These are phyloP conservation scores for Trichophyton simii DNA, from an alignment of 2,329 filamentous ascomycete species.

Conservation along the genomic window DNA sequence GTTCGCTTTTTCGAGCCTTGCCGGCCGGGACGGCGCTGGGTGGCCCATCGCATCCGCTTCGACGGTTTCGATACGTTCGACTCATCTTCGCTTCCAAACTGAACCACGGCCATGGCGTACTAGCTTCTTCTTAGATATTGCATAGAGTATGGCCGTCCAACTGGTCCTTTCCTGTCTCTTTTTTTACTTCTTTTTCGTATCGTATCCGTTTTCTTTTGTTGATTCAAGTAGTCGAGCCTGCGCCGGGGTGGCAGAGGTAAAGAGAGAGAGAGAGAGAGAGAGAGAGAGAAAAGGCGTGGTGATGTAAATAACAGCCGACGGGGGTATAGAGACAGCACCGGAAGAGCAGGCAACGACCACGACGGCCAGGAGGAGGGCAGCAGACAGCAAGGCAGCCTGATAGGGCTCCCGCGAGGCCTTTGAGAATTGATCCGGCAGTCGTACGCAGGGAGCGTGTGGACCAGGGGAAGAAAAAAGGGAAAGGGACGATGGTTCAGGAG, in stretches of 20 bases:
- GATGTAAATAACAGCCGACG: neutral
- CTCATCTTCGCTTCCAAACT: slow-evolving; percentile 23
- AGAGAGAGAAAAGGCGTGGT: neutral
- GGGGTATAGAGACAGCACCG: neutral
- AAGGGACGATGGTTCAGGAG: neutral
- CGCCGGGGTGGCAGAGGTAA: neutral
- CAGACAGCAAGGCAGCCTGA: neutral
- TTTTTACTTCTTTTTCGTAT: neutral
- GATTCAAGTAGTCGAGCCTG: neutral
- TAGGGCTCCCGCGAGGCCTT: neutral
- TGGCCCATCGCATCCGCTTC: slow-evolving; percentile 88
- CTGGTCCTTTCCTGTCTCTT: neutral
- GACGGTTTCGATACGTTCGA: slow-evolving; percentile 47
- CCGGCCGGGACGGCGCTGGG: slow-evolving; percentile 67
- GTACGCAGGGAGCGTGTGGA: slow-evolving; percentile 1
- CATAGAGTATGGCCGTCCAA: neutral
- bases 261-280: neutral
- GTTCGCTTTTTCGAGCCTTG: slow-evolving; percentile 67
- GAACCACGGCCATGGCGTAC: slow-evolving; percentile 27
- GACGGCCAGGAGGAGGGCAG: neutral
- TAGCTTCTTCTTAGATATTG: neutral
- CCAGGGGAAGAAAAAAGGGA: neutral
- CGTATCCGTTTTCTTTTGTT: neutral
- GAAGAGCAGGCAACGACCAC: neutral
- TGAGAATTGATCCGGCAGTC: neutral